Evolutionary conservation across 2,329 filamentous ascomycete species (phyloP), one percentile per base, ranked within the genome.

Genomic region (Hymenoscyphus linearis): DNA sequence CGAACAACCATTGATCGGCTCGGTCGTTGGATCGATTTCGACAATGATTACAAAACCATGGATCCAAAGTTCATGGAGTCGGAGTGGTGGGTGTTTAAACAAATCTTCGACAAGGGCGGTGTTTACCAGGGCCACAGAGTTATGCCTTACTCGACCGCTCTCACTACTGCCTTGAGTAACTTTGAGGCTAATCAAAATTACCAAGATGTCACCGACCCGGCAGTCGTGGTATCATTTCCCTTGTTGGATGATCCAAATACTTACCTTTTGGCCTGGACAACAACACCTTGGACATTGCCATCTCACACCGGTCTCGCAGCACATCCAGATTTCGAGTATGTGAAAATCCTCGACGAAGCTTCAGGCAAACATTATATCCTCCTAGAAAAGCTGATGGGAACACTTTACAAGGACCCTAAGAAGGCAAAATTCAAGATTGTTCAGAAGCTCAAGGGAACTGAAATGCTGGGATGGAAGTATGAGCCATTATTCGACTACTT

Each of bases 1-100:
- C 85, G 91, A 70, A 79, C 86, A 65, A 96, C 91, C 27, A 89
- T 97, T 69, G 91, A 96, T 72, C 82, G 93, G 64, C 78, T 98
- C 47, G 93, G 93, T 60, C 88, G 93, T 61, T 98, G 93, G 93
- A 95, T 97, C 70, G 93, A 97, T 76, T 97, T 98, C 69, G 93
- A 98, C 76, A 95, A 96, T 70, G 91, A 97, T 74, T 97, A 96
- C 80, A 96, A 96, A 88, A 96, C 91, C 37, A 96, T 97, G 91
- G 89, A 98, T 74, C 82, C 88, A n/a, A 87, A 80, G 22, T 98
- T 96, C 77, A 98, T 97, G 93, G 93, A 97, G 78, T 89, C 89
- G 0, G 86, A 90, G 66, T 98, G 93, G 93, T 97, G 93, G 93
- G 89, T 95, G 18, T 96, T 96, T 80, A 96, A 95, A 79, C 86